Evolutionary conservation across 352 stramenopile species (phyloP).

Genomic region (Plasmopara viticola): DNA sequence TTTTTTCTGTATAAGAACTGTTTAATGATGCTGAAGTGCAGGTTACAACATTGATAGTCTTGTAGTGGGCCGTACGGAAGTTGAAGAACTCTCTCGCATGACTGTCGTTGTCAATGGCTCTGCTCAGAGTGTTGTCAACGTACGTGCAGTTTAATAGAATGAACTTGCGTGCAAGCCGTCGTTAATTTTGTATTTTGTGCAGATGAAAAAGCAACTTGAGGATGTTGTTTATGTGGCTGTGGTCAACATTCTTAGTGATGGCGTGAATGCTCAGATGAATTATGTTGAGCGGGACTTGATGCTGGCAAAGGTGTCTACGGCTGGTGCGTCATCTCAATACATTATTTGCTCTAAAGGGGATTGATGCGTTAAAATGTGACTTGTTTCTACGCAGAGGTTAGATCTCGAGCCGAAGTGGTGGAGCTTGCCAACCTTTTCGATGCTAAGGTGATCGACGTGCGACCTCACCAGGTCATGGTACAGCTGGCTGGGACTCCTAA

Average conservation of each 20-base stretch:
- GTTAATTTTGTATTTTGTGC: not conserved
- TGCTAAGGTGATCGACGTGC: slow-evolving; percentile 82
- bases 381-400: slow-evolving; percentile 31
- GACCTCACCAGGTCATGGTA: slow-evolving; percentile 77
- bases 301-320: slow-evolving; percentile 81
- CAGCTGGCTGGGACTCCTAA: slow-evolving; percentile 68
- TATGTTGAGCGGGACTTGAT: slow-evolving; percentile 85
- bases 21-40: slow-evolving; percentile 15
- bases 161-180: not conserved
- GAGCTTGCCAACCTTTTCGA: slow-evolving; percentile 82
- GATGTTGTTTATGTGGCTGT: slow-evolving; percentile 83
- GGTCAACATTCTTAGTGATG: slow-evolving; percentile 73
- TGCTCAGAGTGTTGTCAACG: slow-evolving; percentile 71
- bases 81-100: slow-evolving; percentile 82
- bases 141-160: slow-evolving; percentile 12
- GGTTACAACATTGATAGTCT: slow-evolving; percentile 87
- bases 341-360: too few species aligned
- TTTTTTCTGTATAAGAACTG: not conserved
- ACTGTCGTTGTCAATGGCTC: slow-evolving; percentile 81
- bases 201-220: slow-evolving; percentile 87
- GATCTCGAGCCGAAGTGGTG: slow-evolving; percentile 67
- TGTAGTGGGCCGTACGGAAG: slow-evolving; percentile 79
- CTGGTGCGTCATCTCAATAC: slow-evolving; percentile 31
- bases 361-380: not conserved
- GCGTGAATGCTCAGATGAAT: slow-evolving; percentile 58